A percentile compares a stretch with the other conserved stretches of the same genome.
Conservation (phyloP, 2,329 filamentous ascomycete genomes). For the Colletotrichum nymphaeae region DNA sequence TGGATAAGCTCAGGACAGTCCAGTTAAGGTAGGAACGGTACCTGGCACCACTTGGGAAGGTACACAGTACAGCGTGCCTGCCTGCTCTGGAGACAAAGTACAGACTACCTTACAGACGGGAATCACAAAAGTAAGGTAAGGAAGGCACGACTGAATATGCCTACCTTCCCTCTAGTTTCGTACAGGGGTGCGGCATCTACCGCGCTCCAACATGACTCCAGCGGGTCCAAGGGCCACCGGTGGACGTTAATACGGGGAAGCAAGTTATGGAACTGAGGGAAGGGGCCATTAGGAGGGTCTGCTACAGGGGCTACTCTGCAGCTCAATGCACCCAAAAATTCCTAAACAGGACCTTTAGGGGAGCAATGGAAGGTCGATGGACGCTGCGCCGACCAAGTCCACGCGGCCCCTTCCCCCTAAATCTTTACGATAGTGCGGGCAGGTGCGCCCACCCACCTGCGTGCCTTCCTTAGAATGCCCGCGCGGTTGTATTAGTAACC, state of each 20-base stretch:
- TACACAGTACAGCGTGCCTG: too few species aligned
- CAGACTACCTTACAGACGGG: background rate
- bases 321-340: background rate
- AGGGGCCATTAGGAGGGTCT: background rate
- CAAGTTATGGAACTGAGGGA: too few species aligned
- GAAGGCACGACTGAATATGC: background rate
- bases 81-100: background rate
- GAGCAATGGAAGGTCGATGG: background rate
- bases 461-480: background rate
- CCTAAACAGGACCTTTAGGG: background rate
- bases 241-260: background rate
- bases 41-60: too few species aligned
- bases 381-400: constrained; percentile 10
- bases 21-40: too few species aligned
- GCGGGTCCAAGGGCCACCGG: background rate
- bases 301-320: background rate
- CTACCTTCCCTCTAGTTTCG: too few species aligned
- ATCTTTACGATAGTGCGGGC: background rate
- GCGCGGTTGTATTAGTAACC: background rate
- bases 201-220: background rate
- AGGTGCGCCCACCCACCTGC: background rate
- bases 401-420: constrained; percentile 11
- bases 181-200: background rate
- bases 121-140: background rate
- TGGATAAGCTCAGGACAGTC: background rate